These are phyloP conservation scores for Suhomyces panamericanus DNA, from an alignment of 1,139 yeast species.

Conservation along the genomic window DNA sequence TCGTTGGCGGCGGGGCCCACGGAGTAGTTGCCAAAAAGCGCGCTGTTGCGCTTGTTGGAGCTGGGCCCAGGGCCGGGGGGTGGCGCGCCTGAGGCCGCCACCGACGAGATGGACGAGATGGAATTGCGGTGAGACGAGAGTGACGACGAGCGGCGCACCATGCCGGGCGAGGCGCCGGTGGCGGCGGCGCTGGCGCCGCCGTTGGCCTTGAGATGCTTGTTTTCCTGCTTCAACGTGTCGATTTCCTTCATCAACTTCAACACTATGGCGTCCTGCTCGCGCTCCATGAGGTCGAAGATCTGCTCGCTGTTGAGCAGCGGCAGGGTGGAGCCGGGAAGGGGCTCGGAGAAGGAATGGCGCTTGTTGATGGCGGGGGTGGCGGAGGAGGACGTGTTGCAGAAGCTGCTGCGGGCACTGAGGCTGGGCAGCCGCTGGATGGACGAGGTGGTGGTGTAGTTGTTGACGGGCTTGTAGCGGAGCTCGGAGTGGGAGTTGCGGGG, in stretches of 20 bases:
- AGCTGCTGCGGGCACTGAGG: slow-evolving; percentile 11
- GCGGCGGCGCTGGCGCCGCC: neutral
- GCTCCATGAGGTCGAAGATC: slow-evolving; percentile 62
- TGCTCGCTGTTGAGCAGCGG: slow-evolving; percentile 32
- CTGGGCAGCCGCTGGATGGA: slow-evolving; percentile 17
- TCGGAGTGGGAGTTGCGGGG: slow-evolving; percentile 11
- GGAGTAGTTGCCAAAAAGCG: slow-evolving; percentile 15
- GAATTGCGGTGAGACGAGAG: slow-evolving; percentile 18
- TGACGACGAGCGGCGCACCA: slow-evolving; percentile 17
- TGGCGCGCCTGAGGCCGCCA: neutral
- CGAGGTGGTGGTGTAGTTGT: slow-evolving; percentile 15
- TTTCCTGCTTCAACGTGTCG: slow-evolving; percentile 51
- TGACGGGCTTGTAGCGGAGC: slow-evolving; percentile 6
- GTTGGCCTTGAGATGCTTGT: slow-evolving; percentile 28
- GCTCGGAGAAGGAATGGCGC: slow-evolving; percentile 13
- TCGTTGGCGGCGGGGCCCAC: slow-evolving; percentile 10
- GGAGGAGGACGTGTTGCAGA: slow-evolving; percentile 6
- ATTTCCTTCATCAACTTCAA: slow-evolving; percentile 59
- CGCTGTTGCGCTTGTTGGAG: slow-evolving; percentile 17
- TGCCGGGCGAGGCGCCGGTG: slow-evolving; percentile 1
- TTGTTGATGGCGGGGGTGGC: slow-evolving; percentile 11
- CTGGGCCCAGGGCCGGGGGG: slow-evolving; percentile 7
- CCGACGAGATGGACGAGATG: slow-evolving; percentile 14
- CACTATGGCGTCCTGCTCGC: slow-evolving; percentile 69
- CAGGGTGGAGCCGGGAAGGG: neutral